Evolutionary conservation across 108 stramenopile species (phyloP), one percentile per base, ranked within the genome.

Genomic region (Nannochloropsis salina): DNA sequence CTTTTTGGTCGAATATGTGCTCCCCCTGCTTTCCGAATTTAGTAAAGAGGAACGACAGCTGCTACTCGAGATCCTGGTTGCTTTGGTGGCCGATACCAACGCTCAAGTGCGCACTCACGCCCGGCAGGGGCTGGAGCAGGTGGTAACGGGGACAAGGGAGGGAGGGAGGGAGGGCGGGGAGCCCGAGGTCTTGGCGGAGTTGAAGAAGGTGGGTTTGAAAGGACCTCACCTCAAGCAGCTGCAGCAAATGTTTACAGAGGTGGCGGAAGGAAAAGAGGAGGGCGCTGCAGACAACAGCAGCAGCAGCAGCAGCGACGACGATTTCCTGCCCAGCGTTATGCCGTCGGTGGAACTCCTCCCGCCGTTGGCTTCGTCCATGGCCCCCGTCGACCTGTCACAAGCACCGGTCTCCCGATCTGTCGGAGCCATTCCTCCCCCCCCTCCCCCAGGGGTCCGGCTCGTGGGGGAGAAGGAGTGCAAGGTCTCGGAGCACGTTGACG

Each of bases 271-370:
- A 74, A n/a, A 74, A n/a, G 15, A n/a, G 15, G 61, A 15, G 15
- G 61, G n/a, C 20, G n/a, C 20, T 74, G 6, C 20, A n/a, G 61
- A n/a, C 61, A 74, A 2, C 61, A 74, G 61, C 61, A 74, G 61
- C 61, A 74, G 61, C 61, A 74, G 61, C 61, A 74, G 61, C 61
- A 74, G 61, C 61, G n/a, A n/a, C 61, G 47, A 51, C 47, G 47
- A 51, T 0, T 51, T 51, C 15, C 47, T 51, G 47, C 47, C 15
- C 15, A 15, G 47, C 12, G 47, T 1, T 51, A 15, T 10, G 10
- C 47, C 47, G 15, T 51, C 47, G 47, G 15, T 51, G 47, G 47
- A 10, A 10, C 10, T 51, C 47, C 47, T 12, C 47, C 47, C 10
- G 15, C 47, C 15, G 12, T 15, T 1, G 15, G 15, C 47, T 51